These are phyloP conservation scores for Manihot esculenta DNA, from an alignment of 441 rosid genomes.

Conservation along the genomic window DNA sequence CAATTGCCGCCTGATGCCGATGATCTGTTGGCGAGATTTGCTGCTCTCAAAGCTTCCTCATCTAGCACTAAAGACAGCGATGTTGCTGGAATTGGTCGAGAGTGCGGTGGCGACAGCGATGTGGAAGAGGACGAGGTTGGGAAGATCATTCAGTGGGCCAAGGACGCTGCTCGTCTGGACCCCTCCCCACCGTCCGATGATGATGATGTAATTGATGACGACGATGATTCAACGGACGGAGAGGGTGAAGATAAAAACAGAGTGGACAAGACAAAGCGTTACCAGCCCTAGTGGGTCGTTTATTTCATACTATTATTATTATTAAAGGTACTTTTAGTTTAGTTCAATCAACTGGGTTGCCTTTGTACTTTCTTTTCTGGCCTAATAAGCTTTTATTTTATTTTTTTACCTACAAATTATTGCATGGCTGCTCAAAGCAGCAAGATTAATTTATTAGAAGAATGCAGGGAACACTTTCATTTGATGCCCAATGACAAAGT, in stretches of 20 bases:
- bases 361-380: too few species aligned
- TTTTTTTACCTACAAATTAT: too few species aligned
- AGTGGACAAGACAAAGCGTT: conserved; percentile 1
- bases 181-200: conserved; percentile 76
- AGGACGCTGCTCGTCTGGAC: conserved; percentile 78
- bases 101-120: conserved; percentile 14
- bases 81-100: neutral
- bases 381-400: too few species aligned
- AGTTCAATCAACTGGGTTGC: too few species aligned
- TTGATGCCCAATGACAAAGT: too few species aligned
- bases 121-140: conserved; percentile 46
- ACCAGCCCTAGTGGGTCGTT: neutral
- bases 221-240: conserved; percentile 22
- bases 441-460: too few species aligned
- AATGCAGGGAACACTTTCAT: too few species aligned
- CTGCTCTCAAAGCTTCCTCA: conserved; percentile 54
- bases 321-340: too few species aligned
- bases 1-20: conserved; percentile 34
- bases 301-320: too few species aligned
- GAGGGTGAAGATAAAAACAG: conserved; percentile 18
- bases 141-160: conserved; percentile 66
- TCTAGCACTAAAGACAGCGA: conserved; percentile 12
- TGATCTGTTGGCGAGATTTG: conserved; percentile 63
- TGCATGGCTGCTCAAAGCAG: too few species aligned
- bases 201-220: conserved; percentile 28